A percentile compares a stretch with the other conserved stretches of the same genome.
These are phyloP conservation scores for Xylaria palmicola DNA, from an alignment of 495 filamentous ascomycete genomes.

Conservation along the genomic window DNA sequence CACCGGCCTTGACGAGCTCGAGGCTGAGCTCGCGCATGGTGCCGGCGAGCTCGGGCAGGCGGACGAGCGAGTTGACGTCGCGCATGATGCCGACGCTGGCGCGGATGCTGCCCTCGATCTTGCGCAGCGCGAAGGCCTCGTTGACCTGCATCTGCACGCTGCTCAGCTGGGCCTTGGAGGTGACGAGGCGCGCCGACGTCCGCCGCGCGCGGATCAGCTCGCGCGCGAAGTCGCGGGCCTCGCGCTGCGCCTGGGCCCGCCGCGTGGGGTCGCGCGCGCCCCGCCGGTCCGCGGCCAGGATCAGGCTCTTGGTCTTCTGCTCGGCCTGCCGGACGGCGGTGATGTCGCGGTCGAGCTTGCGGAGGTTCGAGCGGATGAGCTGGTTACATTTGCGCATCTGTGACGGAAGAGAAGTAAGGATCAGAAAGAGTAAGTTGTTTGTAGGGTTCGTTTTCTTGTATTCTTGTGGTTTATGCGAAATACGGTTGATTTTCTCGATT, in stretches of 20 bases:
- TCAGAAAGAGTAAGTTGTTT: constrained; percentile 1
- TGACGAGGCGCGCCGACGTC: constrained; percentile 68
- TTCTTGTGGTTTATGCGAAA: not conserved
- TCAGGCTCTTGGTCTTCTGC: constrained; percentile 79
- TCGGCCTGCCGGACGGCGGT: constrained; percentile 70
- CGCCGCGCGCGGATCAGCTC: constrained; percentile 83
- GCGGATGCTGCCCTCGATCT: constrained; percentile 91
- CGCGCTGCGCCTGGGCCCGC: constrained; percentile 69
- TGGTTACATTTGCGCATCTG: constrained; percentile 95
- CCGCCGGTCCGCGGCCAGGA: constrained; percentile 74
- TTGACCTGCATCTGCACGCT: constrained; percentile 97
- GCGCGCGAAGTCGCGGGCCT: constrained; percentile 81
- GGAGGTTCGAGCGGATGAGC: constrained; percentile 85
- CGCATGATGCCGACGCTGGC: constrained; percentile 92
- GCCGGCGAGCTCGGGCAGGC: constrained; percentile 79
- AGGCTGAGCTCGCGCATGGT: constrained; percentile 88
- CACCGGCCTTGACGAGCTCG: constrained; percentile 89
- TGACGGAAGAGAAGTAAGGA: constrained; percentile 2
- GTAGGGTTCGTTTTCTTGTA: not conserved
- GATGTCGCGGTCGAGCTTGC: constrained; percentile 95
- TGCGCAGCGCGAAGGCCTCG: constrained; percentile 91
- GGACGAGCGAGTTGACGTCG: constrained; percentile 85
- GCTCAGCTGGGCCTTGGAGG: constrained; percentile 86
- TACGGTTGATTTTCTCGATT: not conserved
- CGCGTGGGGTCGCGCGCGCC: constrained; percentile 74